phyloP scores from a whole-genome alignment of 305 asterid species.

The Fraxinus floribunda region DNA sequence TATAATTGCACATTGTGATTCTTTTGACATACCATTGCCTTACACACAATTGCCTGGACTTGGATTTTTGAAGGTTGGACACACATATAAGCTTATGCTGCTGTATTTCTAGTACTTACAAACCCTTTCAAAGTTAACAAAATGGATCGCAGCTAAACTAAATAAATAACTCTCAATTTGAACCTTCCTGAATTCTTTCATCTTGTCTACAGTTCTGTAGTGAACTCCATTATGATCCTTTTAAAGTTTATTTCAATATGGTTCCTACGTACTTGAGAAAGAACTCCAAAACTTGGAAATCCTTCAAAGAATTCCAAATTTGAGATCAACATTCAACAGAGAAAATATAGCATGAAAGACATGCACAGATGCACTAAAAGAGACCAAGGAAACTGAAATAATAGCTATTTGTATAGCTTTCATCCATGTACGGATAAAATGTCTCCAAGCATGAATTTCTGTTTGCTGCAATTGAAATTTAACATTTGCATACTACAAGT shows the following conservation, averaged over 20 bases:
- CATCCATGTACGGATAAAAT: neutral
- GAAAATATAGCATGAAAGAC: neutral
- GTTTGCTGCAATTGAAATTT: neutral
- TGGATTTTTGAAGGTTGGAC: neutral
- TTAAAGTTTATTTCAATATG: constrained; percentile 1
- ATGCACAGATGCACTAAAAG: neutral
- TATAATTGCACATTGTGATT: neutral
- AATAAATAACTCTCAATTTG: neutral
- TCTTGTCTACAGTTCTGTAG: neutral
- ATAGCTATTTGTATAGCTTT: neutral
- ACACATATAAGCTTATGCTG: neutral
- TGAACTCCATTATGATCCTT: neutral
- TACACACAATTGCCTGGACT: neutral
- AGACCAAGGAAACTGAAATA: neutral
- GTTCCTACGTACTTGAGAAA: neutral
- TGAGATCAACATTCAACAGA: constrained; percentile 1
- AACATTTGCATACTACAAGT: neutral
- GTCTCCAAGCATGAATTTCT: neutral
- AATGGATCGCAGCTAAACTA: neutral
- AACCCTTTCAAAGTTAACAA: neutral
- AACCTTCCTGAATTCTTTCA: neutral
- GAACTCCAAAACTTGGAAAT: neutral
- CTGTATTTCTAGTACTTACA: neutral
- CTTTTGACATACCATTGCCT: neutral
- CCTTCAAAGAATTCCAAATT: neutral